Evolutionary conservation across 2,329 filamentous ascomycete species (phyloP).

Genomic region (Gliomastix tumulicola): DNA sequence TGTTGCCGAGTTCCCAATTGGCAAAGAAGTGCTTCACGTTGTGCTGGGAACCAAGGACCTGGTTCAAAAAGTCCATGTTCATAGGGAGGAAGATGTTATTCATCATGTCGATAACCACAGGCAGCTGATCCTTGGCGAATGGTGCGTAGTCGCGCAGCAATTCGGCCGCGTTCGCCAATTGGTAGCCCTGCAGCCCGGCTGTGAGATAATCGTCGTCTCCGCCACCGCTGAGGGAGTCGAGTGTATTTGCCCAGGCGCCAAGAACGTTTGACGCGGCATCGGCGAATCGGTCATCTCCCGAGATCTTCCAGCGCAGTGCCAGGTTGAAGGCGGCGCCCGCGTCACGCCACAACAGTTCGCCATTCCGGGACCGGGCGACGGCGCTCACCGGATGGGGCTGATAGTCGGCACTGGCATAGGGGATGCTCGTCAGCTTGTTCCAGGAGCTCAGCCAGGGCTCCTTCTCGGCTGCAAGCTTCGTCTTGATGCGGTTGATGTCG

Average conservation of each 20-base stretch:
- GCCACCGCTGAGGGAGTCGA: neutral
- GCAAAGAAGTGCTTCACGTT: constrained; percentile 26
- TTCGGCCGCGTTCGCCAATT: constrained; percentile 38
- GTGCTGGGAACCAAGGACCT: constrained; percentile 21
- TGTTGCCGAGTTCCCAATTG: constrained; percentile 37
- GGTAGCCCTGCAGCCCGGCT: constrained; percentile 34
- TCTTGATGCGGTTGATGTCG: neutral
- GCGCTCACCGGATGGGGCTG: neutral
- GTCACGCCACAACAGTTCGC: neutral
- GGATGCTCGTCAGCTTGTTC: neutral
- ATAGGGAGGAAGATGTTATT: constrained; percentile 25
- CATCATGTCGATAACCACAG: constrained; percentile 20
- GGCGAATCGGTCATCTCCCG: neutral
- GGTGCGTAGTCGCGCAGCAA: constrained; percentile 24
- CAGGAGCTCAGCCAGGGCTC: neutral
- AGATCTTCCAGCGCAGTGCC: neutral
- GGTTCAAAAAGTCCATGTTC: constrained; percentile 26
- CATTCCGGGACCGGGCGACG: neutral
- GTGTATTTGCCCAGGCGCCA: neutral
- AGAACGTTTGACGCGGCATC: neutral
- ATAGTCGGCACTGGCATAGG: neutral
- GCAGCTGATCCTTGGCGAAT: constrained; percentile 17
- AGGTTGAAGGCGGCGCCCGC: neutral
- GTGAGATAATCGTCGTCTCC: constrained; percentile 23
- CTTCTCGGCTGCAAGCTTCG: neutral